Evolutionary conservation across 257 asterid species (phyloP), one percentile per base, ranked within the genome.

Genomic region (Fraxinus quadrangulata): DNA sequence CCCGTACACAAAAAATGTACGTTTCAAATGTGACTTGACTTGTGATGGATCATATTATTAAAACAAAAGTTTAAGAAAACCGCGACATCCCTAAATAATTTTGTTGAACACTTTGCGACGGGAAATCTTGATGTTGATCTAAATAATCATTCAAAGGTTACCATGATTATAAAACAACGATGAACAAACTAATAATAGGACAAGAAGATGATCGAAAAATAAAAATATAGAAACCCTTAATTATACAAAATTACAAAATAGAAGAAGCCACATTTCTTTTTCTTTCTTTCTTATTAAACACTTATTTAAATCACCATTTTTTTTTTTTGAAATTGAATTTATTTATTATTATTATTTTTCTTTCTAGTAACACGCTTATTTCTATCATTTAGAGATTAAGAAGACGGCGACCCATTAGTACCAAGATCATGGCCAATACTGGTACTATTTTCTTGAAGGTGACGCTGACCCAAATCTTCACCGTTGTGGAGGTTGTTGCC

Each of bases 391-490:
- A 13, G 23, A 59, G 67, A 59, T 59, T 21, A 59, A 59, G 28
- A 21, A 59, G 67, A 59, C 3, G 67, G 19, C 28, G 67, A 21
- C 67, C 67, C 67, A 59, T 59, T 59, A 23, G 28, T 59, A 63
- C 69, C 69, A 63, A 63, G 69, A 63, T 9, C 36, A 23, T 63
- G 69, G 34, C 34, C 34, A 10, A 36, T 63, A n/a, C 34, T 63
- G 5, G 34, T 6, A 24, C 68, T 24, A 26, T 63, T 63, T 23
- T 72, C 66, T 13, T 72, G 63, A 45, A 63, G 30, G 34, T 63
- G 73, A 51, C 21, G 26, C 21, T 75, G 73, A 59, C 34, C 14
- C 61, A 61, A 21, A 24, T 45, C 67, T 67, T 66, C 61, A 28
- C 54, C 75, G 11, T 42, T 51, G 0, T 69, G 40, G 63, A 21